Evolutionary conservation across 768 basidiomycete species (phyloP), one percentile per base, ranked within the genome.

Genomic region (Podaxis sp.): DNA sequence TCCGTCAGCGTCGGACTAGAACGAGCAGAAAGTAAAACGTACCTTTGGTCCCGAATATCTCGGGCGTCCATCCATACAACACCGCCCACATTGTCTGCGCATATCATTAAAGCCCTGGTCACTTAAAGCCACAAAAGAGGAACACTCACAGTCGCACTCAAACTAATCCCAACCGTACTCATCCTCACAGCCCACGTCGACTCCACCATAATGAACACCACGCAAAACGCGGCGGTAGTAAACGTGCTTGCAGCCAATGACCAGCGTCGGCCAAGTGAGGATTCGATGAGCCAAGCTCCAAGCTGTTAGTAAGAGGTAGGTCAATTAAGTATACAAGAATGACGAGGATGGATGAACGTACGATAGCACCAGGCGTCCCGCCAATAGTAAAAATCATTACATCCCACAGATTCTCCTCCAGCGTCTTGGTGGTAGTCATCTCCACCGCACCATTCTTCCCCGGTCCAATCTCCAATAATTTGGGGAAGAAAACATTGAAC

Each of bases 401-500:
- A 68, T 95, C 93, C 88, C 90, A 90, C 40, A 96, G 67, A 49
- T 85, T 89, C 60, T 82, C 84, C 66, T 84, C 81, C 15, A 88
- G 71, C 1, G 82, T 78, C 68, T 84, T 83, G 49, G 11, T 43
- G 19, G 43, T 70, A 12, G 69, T 65, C 4, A 56, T 62, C 4
- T 64, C 63, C 2, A 64, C 64, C 55, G 63, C 59, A 25, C 24
- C 69, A n/a, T 55, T 66, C 3, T 66, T 29, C 11, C 65, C 66
- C 11, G 75, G 58, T 19, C 84, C 77, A 27, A 83, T 82, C 75
- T 96, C 94, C 40, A 96, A 75, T 11, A 95, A 77, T 69, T 93
- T 96, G 0, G 94, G 94, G 19, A 95, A 81, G 70, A 85, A 96
- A 27, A 94, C 92, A 70, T 96, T 96, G 74, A 96, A 96, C 88